Percentiles rank a stretch among this genome's conserved stretches.
These are phyloP conservation scores for Angomonas deanei DNA, from an alignment of 208 protist genomes.

Conservation along the genomic window DNA sequence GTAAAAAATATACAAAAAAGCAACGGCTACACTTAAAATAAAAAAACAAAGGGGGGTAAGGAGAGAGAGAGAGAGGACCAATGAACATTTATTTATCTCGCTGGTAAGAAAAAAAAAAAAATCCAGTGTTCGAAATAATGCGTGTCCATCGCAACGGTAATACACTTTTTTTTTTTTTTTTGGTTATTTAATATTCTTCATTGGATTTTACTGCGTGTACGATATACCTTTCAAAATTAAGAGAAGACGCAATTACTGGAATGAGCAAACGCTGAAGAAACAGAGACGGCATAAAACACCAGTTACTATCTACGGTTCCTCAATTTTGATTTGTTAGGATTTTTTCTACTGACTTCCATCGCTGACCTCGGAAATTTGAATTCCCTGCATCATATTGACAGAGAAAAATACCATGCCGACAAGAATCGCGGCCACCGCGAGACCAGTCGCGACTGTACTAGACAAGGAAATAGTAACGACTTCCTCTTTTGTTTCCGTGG, in stretches of 20 bases:
- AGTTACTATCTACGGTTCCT: background rate
- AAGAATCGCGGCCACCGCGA: constrained; percentile 55
- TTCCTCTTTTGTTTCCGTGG: constrained; percentile 11
- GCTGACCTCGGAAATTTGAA: constrained; percentile 55
- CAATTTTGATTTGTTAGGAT: background rate
- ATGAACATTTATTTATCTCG: background rate
- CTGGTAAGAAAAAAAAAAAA: background rate
- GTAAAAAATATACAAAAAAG: background rate
- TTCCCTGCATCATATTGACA: constrained; percentile 67
- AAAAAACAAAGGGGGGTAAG: background rate
- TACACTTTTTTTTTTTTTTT: constrained; percentile 4
- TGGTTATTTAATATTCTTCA: background rate
- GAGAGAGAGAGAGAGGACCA: background rate
- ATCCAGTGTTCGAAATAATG: background rate
- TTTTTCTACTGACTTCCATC: background rate
- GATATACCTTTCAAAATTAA: background rate
- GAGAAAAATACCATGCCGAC: constrained; percentile 57
- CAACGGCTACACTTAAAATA: background rate
- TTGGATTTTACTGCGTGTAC: background rate
- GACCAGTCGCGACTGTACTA: constrained; percentile 44
- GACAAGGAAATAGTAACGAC: constrained; percentile 70
- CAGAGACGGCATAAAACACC: background rate
- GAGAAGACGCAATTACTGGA: background rate
- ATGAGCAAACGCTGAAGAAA: too few relatives aligned
- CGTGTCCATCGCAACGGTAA: too few relatives aligned